Base-by-base conservation (phyloP, 2,329 filamentous ascomycete species). In the Didymella pinodella region DNA sequence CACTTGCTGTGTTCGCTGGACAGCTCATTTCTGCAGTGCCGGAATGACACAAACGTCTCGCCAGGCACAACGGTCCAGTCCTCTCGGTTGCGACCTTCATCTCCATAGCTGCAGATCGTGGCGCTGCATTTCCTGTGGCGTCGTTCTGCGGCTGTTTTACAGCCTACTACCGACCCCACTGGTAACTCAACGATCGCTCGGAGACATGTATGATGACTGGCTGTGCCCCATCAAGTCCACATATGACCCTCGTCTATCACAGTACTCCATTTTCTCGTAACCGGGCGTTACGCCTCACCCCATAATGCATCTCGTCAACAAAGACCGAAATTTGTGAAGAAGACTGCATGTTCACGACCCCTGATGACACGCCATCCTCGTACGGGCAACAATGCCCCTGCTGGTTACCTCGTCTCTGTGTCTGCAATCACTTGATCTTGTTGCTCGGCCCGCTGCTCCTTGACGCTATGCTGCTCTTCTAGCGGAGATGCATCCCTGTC, bases 401-500 rank as follows among this genome's bases (percentile, higher is more conserved):
- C 65, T 57, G 63, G 49, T 61, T 67, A 67, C 65, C 68, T 68
- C 67, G 66, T 68, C 65, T 67, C 64, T 52, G 63, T 63, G 51
- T 69, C 70, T 58, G 64, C 57, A 50, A 71, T 75, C 73, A 77
- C 71, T 75, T 77, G 74, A 75, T 69, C 69, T 63, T 54, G 64
- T 67, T 72, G 64, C 59, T 64, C 73, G 76, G 75, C 61, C 75
- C 75, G 75, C 70, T 72, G 73, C 73, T 77, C 76, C 75, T 77
- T 74, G 61, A 71, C 69, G 64, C 74, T 73, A 68, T 71, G 67
- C 69, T 74, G 70, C 65, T 73, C 70, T 68, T 67, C 65, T 66
- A 75, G 72, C 70, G 73, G 75, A 72, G 68, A 65, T 59, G 56
- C 50, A 72, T 69, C 75, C 74, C 69, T 74, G 67, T 69, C 66